phyloP scores from a whole-genome alignment of 192 early-diverging fungal species.

The Coemansia sp. region DNA sequence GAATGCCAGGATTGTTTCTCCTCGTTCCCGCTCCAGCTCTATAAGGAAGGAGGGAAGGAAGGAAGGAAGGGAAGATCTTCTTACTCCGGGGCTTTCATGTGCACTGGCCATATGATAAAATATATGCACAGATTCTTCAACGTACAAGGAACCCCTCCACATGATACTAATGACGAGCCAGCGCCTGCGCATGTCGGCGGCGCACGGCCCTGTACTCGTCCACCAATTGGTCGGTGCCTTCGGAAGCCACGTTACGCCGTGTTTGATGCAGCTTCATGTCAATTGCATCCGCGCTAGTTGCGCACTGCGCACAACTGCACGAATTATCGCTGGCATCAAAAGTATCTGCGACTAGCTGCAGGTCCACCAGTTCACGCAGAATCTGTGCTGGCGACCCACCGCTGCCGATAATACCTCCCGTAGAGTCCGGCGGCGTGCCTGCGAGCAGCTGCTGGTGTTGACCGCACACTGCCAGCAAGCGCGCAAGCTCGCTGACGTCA shows the following conservation, averaged over 20 bases:
- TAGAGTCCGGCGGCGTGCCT: too few species aligned
- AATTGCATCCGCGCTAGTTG: not conserved
- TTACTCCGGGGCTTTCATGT: too few species aligned
- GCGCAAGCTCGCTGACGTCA: constrained; percentile 19
- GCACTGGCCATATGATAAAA: too few species aligned
- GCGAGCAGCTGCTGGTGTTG: not conserved
- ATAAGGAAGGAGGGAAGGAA: too few species aligned
- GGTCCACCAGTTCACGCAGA: constrained; percentile 24
- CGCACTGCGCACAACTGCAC: not conserved
- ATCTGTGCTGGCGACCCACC: not conserved
- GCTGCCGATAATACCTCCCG: not conserved
- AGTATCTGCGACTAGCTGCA: constrained; percentile 10
- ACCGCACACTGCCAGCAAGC: constrained; percentile 11
- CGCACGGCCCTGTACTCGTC: constrained; percentile 34
- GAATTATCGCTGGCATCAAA: not conserved
- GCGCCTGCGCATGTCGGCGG: constrained; percentile 19
- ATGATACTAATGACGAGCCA: constrained; percentile 14
- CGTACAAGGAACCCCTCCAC: too few species aligned
- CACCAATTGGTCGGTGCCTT: constrained; percentile 2
- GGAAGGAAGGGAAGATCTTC: too few species aligned
- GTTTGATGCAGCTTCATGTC: not conserved
- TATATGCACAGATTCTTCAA: too few species aligned
- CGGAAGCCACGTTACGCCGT: not conserved
- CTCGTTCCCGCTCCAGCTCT: too few species aligned
- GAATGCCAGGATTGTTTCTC: too few species aligned